Evolutionary conservation across 2,329 filamentous ascomycete species (phyloP).

Genomic region (Pseudomassariella vexata): DNA sequence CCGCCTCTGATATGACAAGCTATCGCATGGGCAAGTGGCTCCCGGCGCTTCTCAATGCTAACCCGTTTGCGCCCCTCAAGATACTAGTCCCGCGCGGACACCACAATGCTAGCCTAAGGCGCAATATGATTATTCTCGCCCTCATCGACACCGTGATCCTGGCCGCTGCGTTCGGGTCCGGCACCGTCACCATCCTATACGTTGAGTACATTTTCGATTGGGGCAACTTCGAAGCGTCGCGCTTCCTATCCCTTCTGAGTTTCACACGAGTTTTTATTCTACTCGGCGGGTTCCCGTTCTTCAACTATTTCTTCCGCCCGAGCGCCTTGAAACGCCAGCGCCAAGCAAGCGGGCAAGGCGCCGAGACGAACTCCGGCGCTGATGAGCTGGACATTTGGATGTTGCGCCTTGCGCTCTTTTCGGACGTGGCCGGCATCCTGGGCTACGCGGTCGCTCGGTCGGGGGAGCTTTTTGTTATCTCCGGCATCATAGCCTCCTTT

Average conservation of each 20-base stretch:
- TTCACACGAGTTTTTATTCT: constrained; percentile 70
- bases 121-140: constrained; percentile 79
- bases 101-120: constrained; percentile 57
- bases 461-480: constrained; percentile 60
- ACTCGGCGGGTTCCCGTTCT: constrained; percentile 65
- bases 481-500: constrained; percentile 67
- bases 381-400: constrained; percentile 73
- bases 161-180: constrained; percentile 72
- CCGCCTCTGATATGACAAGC: constrained; percentile 12
- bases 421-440: constrained; percentile 69
- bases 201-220: constrained; percentile 74
- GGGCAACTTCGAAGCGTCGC: constrained; percentile 73
- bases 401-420: constrained; percentile 67
- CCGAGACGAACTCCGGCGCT: constrained; percentile 59
- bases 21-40: constrained; percentile 21
- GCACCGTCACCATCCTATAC: constrained; percentile 81
- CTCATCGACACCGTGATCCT: constrained; percentile 78
- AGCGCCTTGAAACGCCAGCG: constrained; percentile 39
- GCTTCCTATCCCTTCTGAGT: constrained; percentile 78
- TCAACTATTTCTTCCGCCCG: constrained; percentile 70
- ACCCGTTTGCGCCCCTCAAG: constrained; percentile 70
- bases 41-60: constrained; percentile 40
- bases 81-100: constrained; percentile 70
- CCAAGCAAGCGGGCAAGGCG: constrained; percentile 29
- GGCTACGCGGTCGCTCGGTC: constrained; percentile 66